Evolutionary conservation across 768 basidiomycete genomes (phyloP).

Genomic region (Rossbeevera mucosa): DNA sequence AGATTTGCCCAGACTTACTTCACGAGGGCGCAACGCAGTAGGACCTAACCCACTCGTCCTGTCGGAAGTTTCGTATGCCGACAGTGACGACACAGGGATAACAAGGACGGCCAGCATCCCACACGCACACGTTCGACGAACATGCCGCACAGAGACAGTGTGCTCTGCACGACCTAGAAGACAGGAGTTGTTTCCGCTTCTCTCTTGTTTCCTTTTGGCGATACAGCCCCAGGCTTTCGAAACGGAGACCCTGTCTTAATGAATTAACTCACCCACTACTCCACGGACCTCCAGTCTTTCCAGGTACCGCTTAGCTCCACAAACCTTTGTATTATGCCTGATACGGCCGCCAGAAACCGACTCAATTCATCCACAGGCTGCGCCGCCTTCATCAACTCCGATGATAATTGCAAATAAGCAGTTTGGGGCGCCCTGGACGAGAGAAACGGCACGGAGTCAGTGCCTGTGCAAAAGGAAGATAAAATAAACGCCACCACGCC

Average conservation of each 20-base stretch:
- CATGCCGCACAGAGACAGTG: constrained; percentile 14
- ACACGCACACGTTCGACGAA: constrained; percentile 11
- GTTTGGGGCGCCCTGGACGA: constrained; percentile 12
- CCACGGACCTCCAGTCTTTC: constrained; percentile 20
- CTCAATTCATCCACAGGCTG: constrained; percentile 5
- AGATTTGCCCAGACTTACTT: not conserved
- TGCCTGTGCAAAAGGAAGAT: not conserved
- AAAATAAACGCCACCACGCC: constrained; percentile 15
- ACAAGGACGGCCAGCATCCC: not conserved
- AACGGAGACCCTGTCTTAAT: constrained; percentile 20
- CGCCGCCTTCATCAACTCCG: constrained; percentile 17
- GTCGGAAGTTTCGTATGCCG: not conserved
- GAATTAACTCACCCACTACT: constrained; percentile 4
- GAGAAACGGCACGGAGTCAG: constrained; percentile 24
- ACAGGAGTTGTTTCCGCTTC: not conserved
- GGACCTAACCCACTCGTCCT: not conserved
- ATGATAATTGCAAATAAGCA: constrained; percentile 23
- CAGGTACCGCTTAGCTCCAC: constrained; percentile 15
- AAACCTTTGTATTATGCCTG: constrained; percentile 4
- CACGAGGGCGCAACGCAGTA: constrained; percentile 5
- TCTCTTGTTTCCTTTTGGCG: not conserved
- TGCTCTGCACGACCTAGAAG: not conserved
- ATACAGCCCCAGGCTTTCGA: constrained; percentile 1
- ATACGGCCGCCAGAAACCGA: constrained; percentile 9
- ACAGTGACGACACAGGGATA: constrained; percentile 11